Conservation (phyloP, 73 alveolate genomes). For the Paramecium primaurelia region DNA sequence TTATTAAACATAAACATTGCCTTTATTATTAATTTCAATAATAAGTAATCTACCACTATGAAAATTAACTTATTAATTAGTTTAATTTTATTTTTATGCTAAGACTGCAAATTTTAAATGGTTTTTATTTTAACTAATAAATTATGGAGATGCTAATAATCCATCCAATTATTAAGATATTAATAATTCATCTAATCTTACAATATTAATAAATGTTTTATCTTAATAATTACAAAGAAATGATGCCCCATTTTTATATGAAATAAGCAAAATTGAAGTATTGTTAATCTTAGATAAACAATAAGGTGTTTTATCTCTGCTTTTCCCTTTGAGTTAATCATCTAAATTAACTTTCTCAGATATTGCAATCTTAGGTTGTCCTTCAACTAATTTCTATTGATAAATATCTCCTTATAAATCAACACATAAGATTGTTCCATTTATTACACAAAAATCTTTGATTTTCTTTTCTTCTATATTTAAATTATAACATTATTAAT, state of each 20-base stretch:
- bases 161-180: not conserved
- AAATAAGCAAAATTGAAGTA: not conserved
- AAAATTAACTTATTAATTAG: not conserved
- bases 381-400: not conserved
- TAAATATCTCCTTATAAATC: not conserved
- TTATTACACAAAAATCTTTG: slow-evolving; percentile 1
- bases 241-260: slow-evolving; percentile 31
- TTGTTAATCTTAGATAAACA: not conserved
- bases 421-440: not conserved
- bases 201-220: not conserved
- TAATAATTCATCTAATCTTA: not conserved
- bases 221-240: not conserved
- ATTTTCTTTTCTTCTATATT: not conserved
- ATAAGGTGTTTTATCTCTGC: not conserved
- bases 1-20: not conserved
- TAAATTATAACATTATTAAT: not conserved
- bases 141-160: slow-evolving; percentile 10
- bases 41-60: slow-evolving; percentile 9
- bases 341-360: not conserved
- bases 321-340: slow-evolving; percentile 17
- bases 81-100: not conserved
- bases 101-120: not conserved
- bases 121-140: not conserved
- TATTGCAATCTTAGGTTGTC: not conserved
- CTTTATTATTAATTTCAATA: not conserved